A percentile compares a stretch with the other conserved stretches of the same genome.
These are phyloP conservation scores for Lodderomyces pseudojiufengensis DNA, from an alignment of 1,139 yeast species.

Conservation along the genomic window DNA sequence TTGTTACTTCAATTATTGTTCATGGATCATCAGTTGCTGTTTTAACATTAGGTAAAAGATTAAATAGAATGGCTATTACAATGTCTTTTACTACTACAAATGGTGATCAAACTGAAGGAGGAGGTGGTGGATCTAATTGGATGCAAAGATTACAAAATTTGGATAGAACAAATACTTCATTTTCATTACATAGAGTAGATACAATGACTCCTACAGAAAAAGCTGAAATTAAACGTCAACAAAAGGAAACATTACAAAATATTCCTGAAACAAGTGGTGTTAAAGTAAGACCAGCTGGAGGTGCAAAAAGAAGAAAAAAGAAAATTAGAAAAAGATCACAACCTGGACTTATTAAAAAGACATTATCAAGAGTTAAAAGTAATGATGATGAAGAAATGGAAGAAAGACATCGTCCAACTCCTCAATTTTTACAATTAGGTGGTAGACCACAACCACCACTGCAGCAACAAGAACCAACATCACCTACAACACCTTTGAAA, in stretches of 20 bases:
- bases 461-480: conserved; percentile 7
- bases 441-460: conserved; percentile 27
- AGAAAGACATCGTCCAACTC: conserved; percentile 37
- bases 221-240: conserved; percentile 10
- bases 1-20: conserved; percentile 81
- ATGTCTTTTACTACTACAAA: conserved; percentile 78
- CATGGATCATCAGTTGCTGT: conserved; percentile 98
- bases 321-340: conserved; percentile 35
- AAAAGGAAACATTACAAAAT: conserved; percentile 13
- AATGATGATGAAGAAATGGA: conserved; percentile 23
- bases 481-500: conserved; percentile 1
- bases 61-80: conserved; percentile 89
- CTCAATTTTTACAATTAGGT: conserved; percentile 44
- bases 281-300: conserved; percentile 78
- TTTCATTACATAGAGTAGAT: conserved; percentile 78
- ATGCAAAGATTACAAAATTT: conserved; percentile 79
- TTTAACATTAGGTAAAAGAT: conserved; percentile 78
- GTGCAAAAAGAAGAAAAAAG: conserved; percentile 51
- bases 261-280: conserved; percentile 56
- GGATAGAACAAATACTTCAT: conserved; percentile 68
- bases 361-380: conserved; percentile 26
- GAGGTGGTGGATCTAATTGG: conserved; percentile 58
- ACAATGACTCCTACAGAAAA: conserved; percentile 39
- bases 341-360: conserved; percentile 27
- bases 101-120: conserved; percentile 45